Base-by-base conservation (phyloP, 352 stramenopile genomes). In the Pythium monospermum region DNA sequence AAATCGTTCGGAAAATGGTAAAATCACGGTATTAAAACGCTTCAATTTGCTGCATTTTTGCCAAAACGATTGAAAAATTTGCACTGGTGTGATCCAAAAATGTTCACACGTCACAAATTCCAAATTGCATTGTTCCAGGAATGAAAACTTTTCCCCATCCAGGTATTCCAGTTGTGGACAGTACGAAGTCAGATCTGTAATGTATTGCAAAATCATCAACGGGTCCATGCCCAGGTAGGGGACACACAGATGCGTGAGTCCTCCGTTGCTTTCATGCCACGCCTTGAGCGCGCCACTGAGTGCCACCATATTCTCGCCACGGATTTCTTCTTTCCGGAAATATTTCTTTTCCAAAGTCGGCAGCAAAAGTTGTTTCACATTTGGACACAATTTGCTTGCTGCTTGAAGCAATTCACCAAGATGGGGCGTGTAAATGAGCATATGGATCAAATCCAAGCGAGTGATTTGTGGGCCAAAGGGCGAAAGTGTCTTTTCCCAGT, bases 101-200 rank as follows among this genome's bases (percentile, higher is more conserved):
- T 58, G 41, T 11, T 58, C 51, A 32, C 51, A 58, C 22, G 51
- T 58, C 15, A 58, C 35, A 36, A 58, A 51, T 27, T 51, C 41
- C 31, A 51, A 33, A 42, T 58, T 58, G 41, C 28, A 30, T 42
- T 58, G 51, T 27, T 58, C 51, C 19, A 58, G 46, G 51, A 58
- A 58, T 25, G 51, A 52, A 42, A 58, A 58, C 11, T 42, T 40
- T 42, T 42, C 67, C 16, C 62, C 62, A 27, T 70, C 62, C 13
- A 67, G 18, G 41, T 57, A 59, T 37, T 64, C 48, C 3, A 70
- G 43, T 4, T 49, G 26, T 3, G 52, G 52, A n/a, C 62, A 70
- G 15, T 32, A 61, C 11, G 42, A 21, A 1, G 49, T 18, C 12
- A 70, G 16, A 4, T 45, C 37, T 7, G 23, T 32, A 1, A 70